Percentiles rank a stretch among this genome's conserved stretches.
Evolutionary conservation across 2,329 filamentous ascomycete genomes (phyloP).

Genomic region (Fusarium hostae): DNA sequence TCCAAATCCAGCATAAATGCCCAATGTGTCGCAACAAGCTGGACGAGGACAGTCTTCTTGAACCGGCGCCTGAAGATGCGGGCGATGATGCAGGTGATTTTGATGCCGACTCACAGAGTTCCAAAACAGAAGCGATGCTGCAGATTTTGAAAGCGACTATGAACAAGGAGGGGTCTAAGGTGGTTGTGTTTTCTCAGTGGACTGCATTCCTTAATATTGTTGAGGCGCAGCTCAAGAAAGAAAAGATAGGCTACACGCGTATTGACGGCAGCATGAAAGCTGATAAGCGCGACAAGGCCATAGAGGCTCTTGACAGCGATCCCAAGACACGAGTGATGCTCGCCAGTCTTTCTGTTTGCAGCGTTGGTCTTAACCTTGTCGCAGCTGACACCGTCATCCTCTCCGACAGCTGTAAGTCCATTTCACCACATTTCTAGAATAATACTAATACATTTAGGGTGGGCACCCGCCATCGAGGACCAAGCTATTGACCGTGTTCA

Average conservation of each 20-base stretch:
- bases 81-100: conserved; percentile 59
- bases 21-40: conserved; percentile 84
- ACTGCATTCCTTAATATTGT: conserved; percentile 79
- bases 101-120: conserved; percentile 75
- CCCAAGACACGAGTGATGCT: conserved; percentile 78
- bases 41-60: conserved; percentile 68
- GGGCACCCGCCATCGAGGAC: conserved; percentile 92
- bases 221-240: conserved; percentile 71
- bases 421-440: background rate
- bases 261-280: conserved; percentile 85
- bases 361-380: conserved; percentile 86
- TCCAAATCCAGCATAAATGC: conserved; percentile 81
- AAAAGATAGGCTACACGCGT: conserved; percentile 72
- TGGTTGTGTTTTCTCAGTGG: conserved; percentile 82
- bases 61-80: conserved; percentile 68
- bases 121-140: conserved; percentile 83
- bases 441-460: conserved; percentile 63
- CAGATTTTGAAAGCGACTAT: conserved; percentile 78
- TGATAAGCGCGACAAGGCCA: conserved; percentile 75
- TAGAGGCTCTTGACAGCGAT: conserved; percentile 74
- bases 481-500: conserved; percentile 92
- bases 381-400: conserved; percentile 88
- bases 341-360: conserved; percentile 83
- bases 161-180: conserved; percentile 71
- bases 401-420: conserved; percentile 73